These are phyloP conservation scores for Suillus bovinus DNA, from an alignment of 768 basidiomycete species.

Conservation along the genomic window DNA sequence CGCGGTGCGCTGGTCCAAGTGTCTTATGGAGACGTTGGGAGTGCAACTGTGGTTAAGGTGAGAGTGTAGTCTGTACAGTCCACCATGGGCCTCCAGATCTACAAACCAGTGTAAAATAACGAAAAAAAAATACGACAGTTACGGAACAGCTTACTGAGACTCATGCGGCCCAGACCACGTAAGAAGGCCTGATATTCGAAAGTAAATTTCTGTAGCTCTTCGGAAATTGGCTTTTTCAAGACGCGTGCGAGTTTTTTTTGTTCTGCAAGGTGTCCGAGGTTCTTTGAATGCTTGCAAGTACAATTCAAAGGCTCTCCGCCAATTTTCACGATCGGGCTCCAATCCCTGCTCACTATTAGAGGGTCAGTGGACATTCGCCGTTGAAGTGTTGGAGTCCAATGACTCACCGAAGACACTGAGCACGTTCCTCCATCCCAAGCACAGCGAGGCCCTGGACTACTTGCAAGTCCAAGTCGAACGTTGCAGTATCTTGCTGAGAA, in stretches of 20 bases:
- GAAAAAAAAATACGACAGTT: constrained; percentile 3
- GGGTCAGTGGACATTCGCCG: neutral
- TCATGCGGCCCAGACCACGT: constrained; percentile 73
- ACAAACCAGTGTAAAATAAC: constrained; percentile 6
- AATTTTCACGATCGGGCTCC: constrained; percentile 64
- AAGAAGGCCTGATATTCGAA: constrained; percentile 82
- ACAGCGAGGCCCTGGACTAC: constrained; percentile 65
- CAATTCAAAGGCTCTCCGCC: constrained; percentile 64
- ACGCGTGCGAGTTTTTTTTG: constrained; percentile 59
- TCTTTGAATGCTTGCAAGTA: constrained; percentile 64
- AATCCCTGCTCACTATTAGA: constrained; percentile 31
- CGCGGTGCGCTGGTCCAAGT: constrained; percentile 66
- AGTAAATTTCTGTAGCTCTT: constrained; percentile 53
- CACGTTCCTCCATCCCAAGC: constrained; percentile 73
- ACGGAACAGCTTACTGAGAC: constrained; percentile 58
- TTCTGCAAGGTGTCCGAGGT: constrained; percentile 47
- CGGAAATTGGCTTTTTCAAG: constrained; percentile 48
- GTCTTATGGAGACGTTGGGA: constrained; percentile 79
- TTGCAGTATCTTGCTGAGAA: constrained; percentile 43
- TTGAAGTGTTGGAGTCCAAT: neutral
- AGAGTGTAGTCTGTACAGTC: constrained; percentile 82
- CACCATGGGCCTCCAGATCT: constrained; percentile 87
- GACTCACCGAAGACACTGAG: constrained; percentile 32
- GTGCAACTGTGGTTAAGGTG: constrained; percentile 85
- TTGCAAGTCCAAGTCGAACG: constrained; percentile 46